phyloP scores from a whole-genome alignment of 805 yeast genomes.

The Kodamaea jinghongensis region DNA sequence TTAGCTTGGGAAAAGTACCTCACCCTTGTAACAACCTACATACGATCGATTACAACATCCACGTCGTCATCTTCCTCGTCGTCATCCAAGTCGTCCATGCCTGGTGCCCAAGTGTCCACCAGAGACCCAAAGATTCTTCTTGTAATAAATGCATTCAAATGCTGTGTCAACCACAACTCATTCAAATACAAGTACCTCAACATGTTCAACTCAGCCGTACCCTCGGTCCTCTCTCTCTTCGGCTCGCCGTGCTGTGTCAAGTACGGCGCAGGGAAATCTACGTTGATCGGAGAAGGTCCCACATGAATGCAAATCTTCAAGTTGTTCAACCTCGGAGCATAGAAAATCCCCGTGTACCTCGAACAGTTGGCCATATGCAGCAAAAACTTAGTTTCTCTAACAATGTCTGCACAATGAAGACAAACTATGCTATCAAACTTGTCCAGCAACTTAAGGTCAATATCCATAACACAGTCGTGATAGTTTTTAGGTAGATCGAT shows the following conservation, averaged over 20 bases:
- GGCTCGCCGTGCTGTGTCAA: slow-evolving; percentile 75
- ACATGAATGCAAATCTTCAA: slow-evolving; percentile 24
- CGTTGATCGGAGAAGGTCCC: slow-evolving; percentile 22
- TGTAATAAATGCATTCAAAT: slow-evolving; percentile 47
- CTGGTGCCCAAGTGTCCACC: slow-evolving; percentile 11
- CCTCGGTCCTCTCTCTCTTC: slow-evolving; percentile 51
- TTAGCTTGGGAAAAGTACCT: too few relatives aligned
- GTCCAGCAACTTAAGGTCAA: slow-evolving; percentile 10
- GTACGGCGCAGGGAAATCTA: slow-evolving; percentile 61
- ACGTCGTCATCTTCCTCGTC: slow-evolving; percentile 6
- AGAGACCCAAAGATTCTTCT: slow-evolving; percentile 28
- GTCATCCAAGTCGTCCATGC: slow-evolving; percentile 2
- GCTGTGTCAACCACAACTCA: slow-evolving; percentile 61
- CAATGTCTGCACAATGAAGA: slow-evolving; percentile 31
- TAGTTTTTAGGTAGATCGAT: slow-evolving; percentile 50
- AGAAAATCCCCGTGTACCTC: slow-evolving; percentile 13
- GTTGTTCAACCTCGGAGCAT: slow-evolving; percentile 23
- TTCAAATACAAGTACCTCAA: slow-evolving; percentile 57
- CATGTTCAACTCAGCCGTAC: slow-evolving; percentile 55
- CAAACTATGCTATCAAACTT: slow-evolving; percentile 27
- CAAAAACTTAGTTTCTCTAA: slow-evolving; percentile 16
- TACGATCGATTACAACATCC: background rate
- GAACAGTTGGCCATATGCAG: slow-evolving; percentile 28
- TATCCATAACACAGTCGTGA: slow-evolving; percentile 25
- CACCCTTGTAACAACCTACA: too few relatives aligned